Percentiles rank a stretch among this genome's conserved stretches.
Conservation (phyloP, 2,329 filamentous ascomycete species). For the Fonsecaea erecta region DNA sequence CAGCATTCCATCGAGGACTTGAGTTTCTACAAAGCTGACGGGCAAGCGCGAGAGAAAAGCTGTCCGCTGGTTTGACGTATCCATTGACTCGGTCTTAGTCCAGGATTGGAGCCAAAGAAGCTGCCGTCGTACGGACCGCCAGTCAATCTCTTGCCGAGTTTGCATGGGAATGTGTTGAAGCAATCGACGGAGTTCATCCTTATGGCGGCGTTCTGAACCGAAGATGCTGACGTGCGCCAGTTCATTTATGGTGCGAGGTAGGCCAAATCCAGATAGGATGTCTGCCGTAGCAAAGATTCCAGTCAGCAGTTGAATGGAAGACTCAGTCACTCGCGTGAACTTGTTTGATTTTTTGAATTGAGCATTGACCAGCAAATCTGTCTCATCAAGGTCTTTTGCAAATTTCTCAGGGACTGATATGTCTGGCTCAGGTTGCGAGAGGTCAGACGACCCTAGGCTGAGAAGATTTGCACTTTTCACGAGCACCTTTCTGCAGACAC, state of each 20-base stretch:
- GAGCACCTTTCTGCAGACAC: conserved; percentile 18
- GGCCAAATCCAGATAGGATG: conserved; percentile 47
- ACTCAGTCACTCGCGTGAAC: conserved; percentile 47
- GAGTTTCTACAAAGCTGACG: conserved; percentile 51
- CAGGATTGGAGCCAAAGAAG: conserved; percentile 67
- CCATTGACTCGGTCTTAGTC: conserved; percentile 47
- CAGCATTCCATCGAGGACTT: conserved; percentile 62
- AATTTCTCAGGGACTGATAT: conserved; percentile 38
- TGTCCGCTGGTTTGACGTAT: conserved; percentile 30
- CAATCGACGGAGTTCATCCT: conserved; percentile 58
- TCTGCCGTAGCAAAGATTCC: conserved; percentile 48
- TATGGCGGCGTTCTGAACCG: conserved; percentile 57
- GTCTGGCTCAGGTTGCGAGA: conserved; percentile 21
- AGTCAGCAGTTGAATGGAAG: conserved; percentile 49
- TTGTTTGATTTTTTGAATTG: conserved; percentile 47
- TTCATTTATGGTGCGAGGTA: conserved; percentile 44
- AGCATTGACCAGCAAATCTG: conserved; percentile 49
- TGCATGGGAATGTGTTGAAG: conserved; percentile 53
- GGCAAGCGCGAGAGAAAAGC: conserved; percentile 37
- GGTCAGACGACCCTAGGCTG: conserved; percentile 42
- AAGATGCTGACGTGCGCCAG: conserved; percentile 59
- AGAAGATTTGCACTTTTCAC: conserved; percentile 51
- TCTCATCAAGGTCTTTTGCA: conserved; percentile 44
- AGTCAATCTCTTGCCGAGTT: conserved; percentile 53
- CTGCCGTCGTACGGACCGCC: conserved; percentile 55